phyloP scores from a whole-genome alignment of 352 stramenopile species.

The Phytophthora pistaciae region DNA sequence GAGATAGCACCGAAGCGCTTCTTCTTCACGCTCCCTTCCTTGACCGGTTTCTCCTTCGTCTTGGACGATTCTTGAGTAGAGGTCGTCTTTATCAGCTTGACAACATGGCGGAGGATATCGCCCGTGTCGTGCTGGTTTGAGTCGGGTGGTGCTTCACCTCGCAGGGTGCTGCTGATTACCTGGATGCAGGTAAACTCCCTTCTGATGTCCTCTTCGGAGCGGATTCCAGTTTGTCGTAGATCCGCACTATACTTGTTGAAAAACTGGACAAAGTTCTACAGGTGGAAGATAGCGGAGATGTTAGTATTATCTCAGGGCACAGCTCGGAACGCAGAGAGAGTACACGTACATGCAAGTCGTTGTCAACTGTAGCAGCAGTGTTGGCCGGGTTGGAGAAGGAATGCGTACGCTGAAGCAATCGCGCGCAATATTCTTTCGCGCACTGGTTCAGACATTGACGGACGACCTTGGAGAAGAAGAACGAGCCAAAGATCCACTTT shows the following conservation, averaged over 20 bases:
- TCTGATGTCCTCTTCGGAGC: slow-evolving; percentile 70
- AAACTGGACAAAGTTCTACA: slow-evolving; percentile 70
- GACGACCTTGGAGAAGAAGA: slow-evolving; percentile 89
- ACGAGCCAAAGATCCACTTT: slow-evolving; percentile 81
- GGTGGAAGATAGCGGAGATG: neutral
- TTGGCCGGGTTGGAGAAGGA: slow-evolving; percentile 55
- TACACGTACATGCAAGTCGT: slow-evolving; percentile 61
- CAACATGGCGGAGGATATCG: slow-evolving; percentile 56
- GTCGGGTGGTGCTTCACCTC: slow-evolving; percentile 34
- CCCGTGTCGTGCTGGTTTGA: slow-evolving; percentile 36
- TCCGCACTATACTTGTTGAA: slow-evolving; percentile 78
- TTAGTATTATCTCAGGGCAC: neutral
- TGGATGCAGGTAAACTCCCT: slow-evolving; percentile 69
- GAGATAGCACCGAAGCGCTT: slow-evolving; percentile 44
- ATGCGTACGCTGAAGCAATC: slow-evolving; percentile 65
- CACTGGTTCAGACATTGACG: slow-evolving; percentile 78
- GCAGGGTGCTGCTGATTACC: slow-evolving; percentile 57
- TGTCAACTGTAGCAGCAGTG: slow-evolving; percentile 57
- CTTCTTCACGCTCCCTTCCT: slow-evolving; percentile 58
- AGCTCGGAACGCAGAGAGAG: neutral
- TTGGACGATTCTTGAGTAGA: slow-evolving; percentile 66
- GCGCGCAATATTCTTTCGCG: slow-evolving; percentile 69
- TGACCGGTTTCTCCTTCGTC: slow-evolving; percentile 54
- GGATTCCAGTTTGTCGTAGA: slow-evolving; percentile 75
- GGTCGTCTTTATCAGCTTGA: slow-evolving; percentile 73